Evolutionary conservation across 202 grass and related monocot species (phyloP).

Genomic region (Digitaria exilis): DNA sequence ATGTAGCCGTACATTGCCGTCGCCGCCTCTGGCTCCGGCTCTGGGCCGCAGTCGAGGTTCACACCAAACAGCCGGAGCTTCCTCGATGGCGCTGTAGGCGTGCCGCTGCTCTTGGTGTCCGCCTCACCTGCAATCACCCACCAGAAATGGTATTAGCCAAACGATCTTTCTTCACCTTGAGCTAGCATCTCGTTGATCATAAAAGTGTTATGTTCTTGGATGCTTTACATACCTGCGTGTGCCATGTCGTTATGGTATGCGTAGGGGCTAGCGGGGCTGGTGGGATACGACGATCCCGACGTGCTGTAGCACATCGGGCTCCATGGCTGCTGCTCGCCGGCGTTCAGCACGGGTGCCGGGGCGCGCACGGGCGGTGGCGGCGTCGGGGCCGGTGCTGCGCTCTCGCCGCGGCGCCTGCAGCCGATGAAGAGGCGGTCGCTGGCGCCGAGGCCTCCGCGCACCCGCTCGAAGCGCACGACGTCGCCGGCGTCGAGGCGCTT

Average conservation of each 20-base stretch:
- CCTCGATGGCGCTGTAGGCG: constrained; percentile 48
- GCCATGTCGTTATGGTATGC: constrained; percentile 47
- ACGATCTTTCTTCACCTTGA: neutral
- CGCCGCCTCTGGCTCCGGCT: constrained; percentile 59
- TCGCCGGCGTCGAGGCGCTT: constrained; percentile 86
- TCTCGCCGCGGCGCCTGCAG: constrained; percentile 59
- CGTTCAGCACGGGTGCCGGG: constrained; percentile 14
- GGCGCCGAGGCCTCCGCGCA: constrained; percentile 44
- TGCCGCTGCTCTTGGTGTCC: constrained; percentile 44
- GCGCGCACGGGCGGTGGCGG: constrained; percentile 30
- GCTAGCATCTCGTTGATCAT: neutral
- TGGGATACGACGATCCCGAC: constrained; percentile 52
- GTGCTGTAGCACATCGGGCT: constrained; percentile 66
- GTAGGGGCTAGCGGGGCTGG: constrained; percentile 56
- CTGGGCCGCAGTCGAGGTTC: constrained; percentile 78
- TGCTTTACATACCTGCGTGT: constrained; percentile 52
- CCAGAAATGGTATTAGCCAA: constrained; percentile 19
- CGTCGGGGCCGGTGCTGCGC: neutral
- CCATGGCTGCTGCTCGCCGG: constrained; percentile 61
- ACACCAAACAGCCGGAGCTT: constrained; percentile 89
- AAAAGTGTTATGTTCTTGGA: constrained; percentile 23
- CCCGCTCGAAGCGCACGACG: constrained; percentile 73
- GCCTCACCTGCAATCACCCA: constrained; percentile 48
- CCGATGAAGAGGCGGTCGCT: constrained; percentile 74
- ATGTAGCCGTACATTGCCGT: constrained; percentile 53